phyloP scores from a whole-genome alignment of 2,329 filamentous ascomycete genomes.

The Nothomitra cinnamomea region DNA sequence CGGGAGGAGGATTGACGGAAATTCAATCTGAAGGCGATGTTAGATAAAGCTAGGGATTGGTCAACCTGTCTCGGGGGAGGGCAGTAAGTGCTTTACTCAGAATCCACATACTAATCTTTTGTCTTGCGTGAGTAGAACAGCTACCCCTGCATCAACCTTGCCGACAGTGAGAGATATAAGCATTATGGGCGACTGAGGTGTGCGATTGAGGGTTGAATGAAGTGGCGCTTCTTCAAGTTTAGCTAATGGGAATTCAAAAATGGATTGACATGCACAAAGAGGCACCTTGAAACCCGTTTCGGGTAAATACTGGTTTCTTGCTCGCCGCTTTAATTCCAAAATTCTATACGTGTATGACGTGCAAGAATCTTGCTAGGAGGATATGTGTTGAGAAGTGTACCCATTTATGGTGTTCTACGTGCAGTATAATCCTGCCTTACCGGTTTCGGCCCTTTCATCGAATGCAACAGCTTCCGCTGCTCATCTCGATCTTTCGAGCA shows the following conservation, averaged over 20 bases:
- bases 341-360: too few species aligned
- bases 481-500: background rate
- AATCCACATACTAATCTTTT: slow-evolving; percentile 64
- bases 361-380: too few species aligned
- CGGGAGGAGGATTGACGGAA: slow-evolving; percentile 90
- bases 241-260: too few species aligned
- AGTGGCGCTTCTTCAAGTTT: background rate
- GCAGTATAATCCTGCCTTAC: too few species aligned
- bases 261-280: too few species aligned
- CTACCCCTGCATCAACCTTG: slow-evolving; percentile 97
- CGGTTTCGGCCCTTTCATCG: background rate
- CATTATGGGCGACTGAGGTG: slow-evolving; percentile 41
- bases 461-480: background rate
- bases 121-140: slow-evolving; percentile 88
- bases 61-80: background rate
- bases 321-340: too few species aligned
- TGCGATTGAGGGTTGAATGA: background rate
- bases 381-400: too few species aligned
- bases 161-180: slow-evolving; percentile 94
- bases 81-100: slow-evolving; percentile 8
- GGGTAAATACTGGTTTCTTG: too few species aligned
- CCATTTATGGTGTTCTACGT: too few species aligned
- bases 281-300: too few species aligned
- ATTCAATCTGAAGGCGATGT: slow-evolving; percentile 59
- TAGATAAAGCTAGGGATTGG: slow-evolving; percentile 13